phyloP scores from a whole-genome alignment of 345 rosid species.

The Microthlaspi erraticum region DNA sequence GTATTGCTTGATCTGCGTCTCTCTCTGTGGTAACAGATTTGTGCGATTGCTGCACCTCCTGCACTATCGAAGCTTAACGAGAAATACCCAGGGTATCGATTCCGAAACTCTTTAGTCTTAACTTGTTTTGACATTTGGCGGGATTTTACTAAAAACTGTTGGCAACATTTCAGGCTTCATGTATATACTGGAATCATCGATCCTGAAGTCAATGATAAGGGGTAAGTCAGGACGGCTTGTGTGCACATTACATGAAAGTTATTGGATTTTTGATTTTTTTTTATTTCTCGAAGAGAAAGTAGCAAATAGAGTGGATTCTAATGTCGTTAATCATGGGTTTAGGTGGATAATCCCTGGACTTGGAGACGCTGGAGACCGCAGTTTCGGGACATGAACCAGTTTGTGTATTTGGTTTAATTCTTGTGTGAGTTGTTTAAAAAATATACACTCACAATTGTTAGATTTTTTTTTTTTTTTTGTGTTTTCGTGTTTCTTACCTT shows the following conservation, averaged over 20 bases:
- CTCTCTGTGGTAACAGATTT: slow-evolving; percentile 60
- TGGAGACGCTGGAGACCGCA: slow-evolving; percentile 97
- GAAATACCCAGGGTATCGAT: slow-evolving; percentile 87
- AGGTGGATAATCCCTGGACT: slow-evolving; percentile 97
- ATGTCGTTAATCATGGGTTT: slow-evolving; percentile 27
- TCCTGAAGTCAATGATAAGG: slow-evolving; percentile 78
- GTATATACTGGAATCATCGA: slow-evolving; percentile 92
- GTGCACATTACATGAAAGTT: neutral
- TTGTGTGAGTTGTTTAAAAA: neutral
- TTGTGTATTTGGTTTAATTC: neutral
- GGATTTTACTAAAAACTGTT: slow-evolving; percentile 14
- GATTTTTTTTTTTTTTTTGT: neutral
- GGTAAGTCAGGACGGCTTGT: slow-evolving; percentile 51
- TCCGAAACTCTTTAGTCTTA: neutral
- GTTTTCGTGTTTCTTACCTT: slow-evolving; percentile 1
- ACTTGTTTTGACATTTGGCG: neutral
- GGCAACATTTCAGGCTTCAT: slow-evolving; percentile 68
- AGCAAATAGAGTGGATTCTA: neutral
- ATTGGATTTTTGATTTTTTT: slow-evolving; percentile 9
- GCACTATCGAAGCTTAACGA: slow-evolving; percentile 92
- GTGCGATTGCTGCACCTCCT: slow-evolving; percentile 92
- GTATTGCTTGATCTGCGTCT: neutral
- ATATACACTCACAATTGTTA: neutral
- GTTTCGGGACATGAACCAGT: slow-evolving; percentile 67
- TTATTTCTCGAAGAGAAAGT: neutral